Percentiles rank a stretch among this genome's conserved stretches.
Evolutionary conservation across 805 yeast genomes (phyloP).

Genomic region (Barnettozyma salicaria): DNA sequence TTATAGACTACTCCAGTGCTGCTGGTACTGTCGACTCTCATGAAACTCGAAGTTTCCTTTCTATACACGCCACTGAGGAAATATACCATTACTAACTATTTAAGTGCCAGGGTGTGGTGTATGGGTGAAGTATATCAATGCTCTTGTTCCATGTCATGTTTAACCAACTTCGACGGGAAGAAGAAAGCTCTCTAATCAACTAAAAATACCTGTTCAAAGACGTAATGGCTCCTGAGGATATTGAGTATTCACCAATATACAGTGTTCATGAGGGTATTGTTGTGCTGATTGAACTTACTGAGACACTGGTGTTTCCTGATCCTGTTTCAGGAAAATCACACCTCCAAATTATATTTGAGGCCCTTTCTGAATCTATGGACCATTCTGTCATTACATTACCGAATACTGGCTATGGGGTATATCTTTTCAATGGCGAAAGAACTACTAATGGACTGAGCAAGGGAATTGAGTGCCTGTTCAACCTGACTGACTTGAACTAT

Average conservation of each 20-base stretch:
- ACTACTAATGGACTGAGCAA: conserved; percentile 30
- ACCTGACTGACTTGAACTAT: conserved; percentile 49
- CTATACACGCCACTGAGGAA: no score
- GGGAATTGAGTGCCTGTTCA: conserved; percentile 46
- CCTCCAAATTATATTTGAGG: conserved; percentile 45
- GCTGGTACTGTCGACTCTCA: not conserved
- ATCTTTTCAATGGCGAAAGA: conserved; percentile 45
- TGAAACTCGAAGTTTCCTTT: no score
- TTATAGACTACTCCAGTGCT: no score
- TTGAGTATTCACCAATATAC: conserved; percentile 16
- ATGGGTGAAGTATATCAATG: not conserved
- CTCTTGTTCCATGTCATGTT: not conserved
- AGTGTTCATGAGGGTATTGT: conserved; percentile 59
- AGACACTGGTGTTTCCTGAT: conserved; percentile 37
- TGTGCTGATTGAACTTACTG: conserved; percentile 55
- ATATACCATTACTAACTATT: no score
- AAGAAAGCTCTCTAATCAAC: not conserved
- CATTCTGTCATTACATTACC: conserved; percentile 61
- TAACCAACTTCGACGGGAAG: no score
- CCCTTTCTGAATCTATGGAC: conserved; percentile 56
- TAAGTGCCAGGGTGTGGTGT: not conserved
- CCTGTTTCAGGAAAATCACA: conserved; percentile 35
- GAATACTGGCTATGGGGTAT: conserved; percentile 69
- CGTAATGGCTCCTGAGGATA: conserved; percentile 2
- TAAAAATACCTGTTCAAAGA: not conserved